Percentiles rank a stretch among this genome's conserved stretches.
phyloP scores from a whole-genome alignment of 1,284 basidiomycete genomes.

The Ustilago crameri region DNA sequence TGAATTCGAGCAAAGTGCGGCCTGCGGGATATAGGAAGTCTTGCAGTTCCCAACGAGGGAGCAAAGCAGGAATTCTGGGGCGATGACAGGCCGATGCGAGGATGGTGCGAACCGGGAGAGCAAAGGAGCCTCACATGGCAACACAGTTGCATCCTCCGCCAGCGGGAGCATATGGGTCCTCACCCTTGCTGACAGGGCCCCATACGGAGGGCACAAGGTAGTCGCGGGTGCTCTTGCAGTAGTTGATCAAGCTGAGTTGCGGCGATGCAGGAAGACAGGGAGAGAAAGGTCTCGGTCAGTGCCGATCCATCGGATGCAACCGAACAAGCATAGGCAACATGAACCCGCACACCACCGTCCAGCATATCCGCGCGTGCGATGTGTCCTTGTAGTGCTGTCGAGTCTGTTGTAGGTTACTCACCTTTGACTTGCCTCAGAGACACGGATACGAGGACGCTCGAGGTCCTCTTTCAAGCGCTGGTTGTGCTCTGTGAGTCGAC shows the following conservation, averaged over 20 bases:
- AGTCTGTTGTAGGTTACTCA: conserved; percentile 69
- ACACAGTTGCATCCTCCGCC: conserved; percentile 70
- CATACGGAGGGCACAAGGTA: conserved; percentile 89
- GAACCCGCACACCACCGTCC: neutral
- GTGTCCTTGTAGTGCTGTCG: too few relatives aligned
- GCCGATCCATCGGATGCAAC: neutral
- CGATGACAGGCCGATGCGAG: neutral
- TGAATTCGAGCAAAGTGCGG: neutral
- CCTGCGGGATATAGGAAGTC: conserved; percentile 23
- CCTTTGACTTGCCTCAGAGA: conserved; percentile 91
- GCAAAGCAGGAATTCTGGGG: neutral
- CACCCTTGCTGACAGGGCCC: conserved; percentile 88
- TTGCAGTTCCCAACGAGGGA: too few relatives aligned
- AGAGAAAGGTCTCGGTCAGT: neutral
- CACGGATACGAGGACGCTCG: conserved; percentile 83
- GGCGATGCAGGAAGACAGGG: neutral
- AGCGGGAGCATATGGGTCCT: conserved; percentile 86
- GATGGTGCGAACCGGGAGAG: neutral
- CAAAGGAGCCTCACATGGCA: conserved; percentile 47
- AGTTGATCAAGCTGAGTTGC: conserved; percentile 85
- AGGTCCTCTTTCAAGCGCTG: conserved; percentile 89
- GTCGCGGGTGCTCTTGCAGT: conserved; percentile 88
- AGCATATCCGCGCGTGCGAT: too few relatives aligned
- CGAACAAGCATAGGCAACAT: neutral
- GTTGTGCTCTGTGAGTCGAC: conserved; percentile 91